Evolutionary conservation across 176 grass and related monocot species (phyloP).

Genomic region (Hordeum marinum): DNA sequence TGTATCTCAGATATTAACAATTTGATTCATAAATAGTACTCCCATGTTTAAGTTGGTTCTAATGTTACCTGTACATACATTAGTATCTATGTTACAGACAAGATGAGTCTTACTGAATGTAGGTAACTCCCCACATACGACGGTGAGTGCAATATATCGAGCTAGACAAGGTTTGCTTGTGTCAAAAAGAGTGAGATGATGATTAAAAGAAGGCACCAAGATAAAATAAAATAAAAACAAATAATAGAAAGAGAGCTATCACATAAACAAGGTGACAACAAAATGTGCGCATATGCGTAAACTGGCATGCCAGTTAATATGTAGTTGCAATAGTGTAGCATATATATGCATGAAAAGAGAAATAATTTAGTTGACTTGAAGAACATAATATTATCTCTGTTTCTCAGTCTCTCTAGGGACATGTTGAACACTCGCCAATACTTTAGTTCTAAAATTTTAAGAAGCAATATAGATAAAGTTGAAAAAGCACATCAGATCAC

Average conservation of each 20-base stretch:
- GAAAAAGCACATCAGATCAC: constrained; percentile 5
- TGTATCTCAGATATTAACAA: neutral
- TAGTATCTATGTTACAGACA: neutral
- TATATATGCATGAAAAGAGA: neutral
- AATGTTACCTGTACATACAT: neutral
- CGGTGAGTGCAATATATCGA: neutral
- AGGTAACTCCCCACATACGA: constrained; percentile 6
- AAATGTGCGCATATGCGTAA: neutral
- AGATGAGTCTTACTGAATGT: neutral
- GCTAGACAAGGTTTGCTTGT: too few species aligned
- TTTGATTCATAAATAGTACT: neutral
- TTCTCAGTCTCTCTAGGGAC: neutral
- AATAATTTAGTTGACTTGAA: neutral
- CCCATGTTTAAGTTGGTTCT: neutral
- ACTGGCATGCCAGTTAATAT: neutral
- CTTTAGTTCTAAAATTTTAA: neutral
- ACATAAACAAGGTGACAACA: too few species aligned
- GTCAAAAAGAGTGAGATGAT: too few species aligned
- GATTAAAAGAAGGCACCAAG: too few species aligned
- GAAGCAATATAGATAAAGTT: constrained; percentile 1
- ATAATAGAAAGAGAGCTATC: too few species aligned
- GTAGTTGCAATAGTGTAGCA: neutral
- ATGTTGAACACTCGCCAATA: neutral
- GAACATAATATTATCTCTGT: neutral
- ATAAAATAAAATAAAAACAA: neutral